phyloP scores from a whole-genome alignment of 1,284 basidiomycete species.

The Fomes fomentarius region DNA sequence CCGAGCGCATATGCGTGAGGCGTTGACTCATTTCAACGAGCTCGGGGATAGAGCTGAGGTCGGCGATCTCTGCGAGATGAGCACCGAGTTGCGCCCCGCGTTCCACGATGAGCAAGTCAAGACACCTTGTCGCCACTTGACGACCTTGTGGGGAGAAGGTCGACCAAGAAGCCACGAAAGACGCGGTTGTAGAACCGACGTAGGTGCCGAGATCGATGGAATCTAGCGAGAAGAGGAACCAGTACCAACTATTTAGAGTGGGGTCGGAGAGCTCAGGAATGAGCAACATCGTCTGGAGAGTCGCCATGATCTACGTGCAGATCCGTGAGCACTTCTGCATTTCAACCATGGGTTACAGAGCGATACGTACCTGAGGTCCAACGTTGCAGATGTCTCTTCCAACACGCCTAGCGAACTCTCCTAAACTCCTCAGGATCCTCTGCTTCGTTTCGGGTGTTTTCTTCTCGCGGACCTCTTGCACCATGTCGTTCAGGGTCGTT shows the following conservation, averaged over 20 bases:
- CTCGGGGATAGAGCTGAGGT: constrained; percentile 73
- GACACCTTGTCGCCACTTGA: constrained; percentile 58
- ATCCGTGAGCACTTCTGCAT: too few relatives aligned
- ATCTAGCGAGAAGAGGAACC: constrained; percentile 76
- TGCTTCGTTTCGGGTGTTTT: constrained; percentile 68
- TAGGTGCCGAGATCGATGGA: constrained; percentile 82
- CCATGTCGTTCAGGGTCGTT: constrained; percentile 78
- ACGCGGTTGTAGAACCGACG: constrained; percentile 88
- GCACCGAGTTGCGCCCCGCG: constrained; percentile 57
- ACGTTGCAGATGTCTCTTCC: constrained; percentile 75
- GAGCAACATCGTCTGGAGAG: constrained; percentile 87
- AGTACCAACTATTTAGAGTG: constrained; percentile 83
- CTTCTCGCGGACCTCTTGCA: constrained; percentile 82
- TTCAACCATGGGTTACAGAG: not conserved
- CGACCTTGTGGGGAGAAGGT: constrained; percentile 60
- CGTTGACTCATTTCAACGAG: constrained; percentile 53
- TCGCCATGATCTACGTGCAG: constrained; percentile 84
- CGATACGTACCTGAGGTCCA: constrained; percentile 75
- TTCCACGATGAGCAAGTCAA: constrained; percentile 76
- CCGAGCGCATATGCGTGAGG: constrained; percentile 52
- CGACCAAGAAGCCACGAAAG: constrained; percentile 82
- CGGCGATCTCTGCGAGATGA: constrained; percentile 79
- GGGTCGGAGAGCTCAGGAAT: constrained; percentile 76
- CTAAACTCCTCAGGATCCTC: constrained; percentile 81
- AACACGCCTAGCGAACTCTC: constrained; percentile 72